Base-by-base conservation (phyloP, 768 basidiomycete species). In the Suillus brevipes region DNA sequence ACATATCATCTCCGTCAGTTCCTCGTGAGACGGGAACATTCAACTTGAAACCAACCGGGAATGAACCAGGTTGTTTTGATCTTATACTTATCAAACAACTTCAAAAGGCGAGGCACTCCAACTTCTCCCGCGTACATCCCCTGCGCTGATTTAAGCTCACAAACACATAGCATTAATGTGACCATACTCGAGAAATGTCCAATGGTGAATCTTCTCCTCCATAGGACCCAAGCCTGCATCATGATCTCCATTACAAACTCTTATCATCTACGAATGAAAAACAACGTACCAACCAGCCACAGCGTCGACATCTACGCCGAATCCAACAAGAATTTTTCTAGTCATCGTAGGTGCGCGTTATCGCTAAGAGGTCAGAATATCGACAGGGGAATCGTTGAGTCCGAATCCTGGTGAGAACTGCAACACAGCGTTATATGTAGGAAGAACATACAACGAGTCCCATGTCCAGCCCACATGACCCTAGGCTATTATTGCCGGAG, bases 101-200 rank as follows among this genome's bases (percentile, higher is more conserved):
- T 89, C 64, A 91, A 77, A 3, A 91, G 78, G 13, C 89, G 84
- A 4, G 84, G 86, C 0, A 82, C 77, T 6, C 89, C 89, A 23
- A 91, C 87, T 71, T 90, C 89, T 23, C 89, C 89, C 0, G 89
- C 88, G 69, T 84, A 91, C 79, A 89, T 83, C 6, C 89, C 89
- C 82, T 78, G 56, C 25, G 25, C n/a, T 16, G 34, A 61, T 23
- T 55, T 60, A 14, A 28, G 37, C 23, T 58, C 9, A 25, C 52
- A 61, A n/a, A 12, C 34, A 25, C 6, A 60, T 14, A 10, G 7
- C 25, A 56, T 13, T 12, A 6, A 56, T 37, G 9, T 0, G 52
- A 61, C 61, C 68, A 5, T 53, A 86, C 88, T 70, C 85, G 80
- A 20, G 87, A 89, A 63, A 91, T 89, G 69, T 91, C 90, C 25